These are phyloP conservation scores for Mrakia blollopis DNA, from an alignment of 768 basidiomycete genomes.

Conservation along the genomic window DNA sequence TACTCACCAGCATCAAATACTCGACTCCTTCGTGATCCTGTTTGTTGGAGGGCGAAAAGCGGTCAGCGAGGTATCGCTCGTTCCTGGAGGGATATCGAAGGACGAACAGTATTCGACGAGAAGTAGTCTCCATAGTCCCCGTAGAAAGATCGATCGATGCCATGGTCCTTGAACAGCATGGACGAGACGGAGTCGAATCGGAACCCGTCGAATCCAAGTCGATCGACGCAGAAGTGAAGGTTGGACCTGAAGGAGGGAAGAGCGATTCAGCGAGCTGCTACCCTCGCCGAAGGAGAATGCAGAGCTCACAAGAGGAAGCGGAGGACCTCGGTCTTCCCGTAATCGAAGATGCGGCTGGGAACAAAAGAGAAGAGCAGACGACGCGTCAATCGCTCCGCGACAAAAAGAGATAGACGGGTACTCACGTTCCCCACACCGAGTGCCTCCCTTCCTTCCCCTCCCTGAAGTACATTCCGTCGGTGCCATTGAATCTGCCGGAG, in stretches of 20 bases:
- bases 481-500: slow-evolving; percentile 28
- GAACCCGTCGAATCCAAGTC: slow-evolving; percentile 31
- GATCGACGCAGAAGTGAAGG: slow-evolving; percentile 30
- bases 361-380: neutral
- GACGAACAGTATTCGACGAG: slow-evolving; percentile 23
- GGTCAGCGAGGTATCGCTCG: neutral
- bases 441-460: slow-evolving; percentile 12
- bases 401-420: neutral
- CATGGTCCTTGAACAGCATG: slow-evolving; percentile 30
- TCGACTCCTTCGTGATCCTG: slow-evolving; percentile 32
- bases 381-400: no score
- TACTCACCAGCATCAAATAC: slow-evolving; percentile 30
- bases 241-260: slow-evolving; percentile 19
- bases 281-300: neutral
- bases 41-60: neutral
- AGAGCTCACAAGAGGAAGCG: slow-evolving; percentile 26
- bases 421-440: slow-evolving; percentile 33
- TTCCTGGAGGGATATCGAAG: neutral
- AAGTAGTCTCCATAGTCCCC: slow-evolving; percentile 34
- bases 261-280: neutral
- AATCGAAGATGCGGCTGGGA: slow-evolving; percentile 31
- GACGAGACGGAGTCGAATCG: slow-evolving; percentile 32
- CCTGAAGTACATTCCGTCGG: slow-evolving; percentile 24
- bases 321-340: slow-evolving; percentile 22
- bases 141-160: slow-evolving; percentile 13